phyloP scores from a whole-genome alignment of 2,329 filamentous ascomycete species.

The Myriosclerotinia curreyana region DNA sequence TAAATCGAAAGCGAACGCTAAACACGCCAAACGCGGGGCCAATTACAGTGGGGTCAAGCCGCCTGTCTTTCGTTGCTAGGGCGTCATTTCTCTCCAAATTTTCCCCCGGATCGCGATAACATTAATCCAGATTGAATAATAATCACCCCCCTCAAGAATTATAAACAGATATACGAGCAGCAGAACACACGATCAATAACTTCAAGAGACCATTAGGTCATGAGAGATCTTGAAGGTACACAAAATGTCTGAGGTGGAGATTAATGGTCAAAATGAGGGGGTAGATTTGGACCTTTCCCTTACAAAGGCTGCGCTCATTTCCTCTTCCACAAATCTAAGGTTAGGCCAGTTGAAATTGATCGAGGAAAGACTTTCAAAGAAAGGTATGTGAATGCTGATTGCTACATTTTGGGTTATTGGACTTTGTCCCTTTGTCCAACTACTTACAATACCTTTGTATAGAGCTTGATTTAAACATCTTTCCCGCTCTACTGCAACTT shows the following conservation, averaged over 20 bases:
- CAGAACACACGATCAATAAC: constrained; percentile 5
- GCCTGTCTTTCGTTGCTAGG: neutral
- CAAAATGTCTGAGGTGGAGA: constrained; percentile 52
- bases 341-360: constrained; percentile 54
- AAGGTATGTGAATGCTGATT: constrained; percentile 43
- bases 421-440: constrained; percentile 30
- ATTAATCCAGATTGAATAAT: constrained; percentile 16
- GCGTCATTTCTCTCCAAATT: constrained; percentile 17
- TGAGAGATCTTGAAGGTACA: constrained; percentile 36
- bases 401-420: neutral
- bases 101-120: constrained; percentile 16
- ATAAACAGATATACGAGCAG: neutral
- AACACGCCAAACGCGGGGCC: constrained; percentile 22
- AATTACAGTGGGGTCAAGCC: constrained; percentile 16
- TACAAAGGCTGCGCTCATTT: constrained; percentile 52
- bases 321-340: constrained; percentile 59
- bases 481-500: constrained; percentile 60
- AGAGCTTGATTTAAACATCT: constrained; percentile 43
- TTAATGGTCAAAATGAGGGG: constrained; percentile 45
- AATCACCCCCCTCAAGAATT: constrained; percentile 1
- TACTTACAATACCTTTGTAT: constrained; percentile 6
- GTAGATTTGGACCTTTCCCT: constrained; percentile 52
- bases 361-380: constrained; percentile 54
- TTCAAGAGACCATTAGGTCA: constrained; percentile 27
- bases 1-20: constrained; percentile 15